Base-by-base conservation (phyloP, 2,329 filamentous ascomycete genomes). In the Monosporascus sp. region DNA sequence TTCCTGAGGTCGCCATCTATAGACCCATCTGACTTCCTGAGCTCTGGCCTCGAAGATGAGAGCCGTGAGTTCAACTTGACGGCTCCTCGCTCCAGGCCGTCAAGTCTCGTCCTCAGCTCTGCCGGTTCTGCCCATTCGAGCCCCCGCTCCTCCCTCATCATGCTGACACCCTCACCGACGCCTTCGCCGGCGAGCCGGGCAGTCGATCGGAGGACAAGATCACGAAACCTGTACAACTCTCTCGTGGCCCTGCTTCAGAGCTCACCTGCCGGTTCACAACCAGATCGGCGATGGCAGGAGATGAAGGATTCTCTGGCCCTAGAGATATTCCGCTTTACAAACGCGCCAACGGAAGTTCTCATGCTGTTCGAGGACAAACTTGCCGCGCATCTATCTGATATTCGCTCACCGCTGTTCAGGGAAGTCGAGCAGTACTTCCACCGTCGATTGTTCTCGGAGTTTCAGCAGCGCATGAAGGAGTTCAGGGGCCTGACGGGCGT, bases 311-410 rank as follows among this genome's bases (percentile, higher is more conserved):
- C 78, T 2, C 72, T 84, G 62, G 80, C 80, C 1, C 69, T 84
- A 11, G 78, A 84, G 66, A 81, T 84, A 24, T 79, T 82, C 68
- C 78, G 81, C n/a, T 78, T 72, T 60, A 78, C 77, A 49, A 74
- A 79, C 48, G 77, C 77, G 1, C 78, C 79, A 1, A 68, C 70
- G 35, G 72, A 77, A 22, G 73, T 76, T 58, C 71, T 82, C 11
- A 62, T 72, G 1, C 68, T 69, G 1, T 75, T 82, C 37, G 80
- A 83, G 60, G 68, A 72, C n/a, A 76, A 75, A 60, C 70, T 82
- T 11, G 68, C 71, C 5, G 68, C 69, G 26, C 74, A 74, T 49
- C 65, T 82, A 17, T 72, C 70, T 52, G 69, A 77, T 41, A 62
- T 72, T 48, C 70, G 72, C 35, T 72, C 74, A 3, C 66, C 73